phyloP scores from a whole-genome alignment of 1,284 basidiomycete genomes.

The Pholiota adiposa region DNA sequence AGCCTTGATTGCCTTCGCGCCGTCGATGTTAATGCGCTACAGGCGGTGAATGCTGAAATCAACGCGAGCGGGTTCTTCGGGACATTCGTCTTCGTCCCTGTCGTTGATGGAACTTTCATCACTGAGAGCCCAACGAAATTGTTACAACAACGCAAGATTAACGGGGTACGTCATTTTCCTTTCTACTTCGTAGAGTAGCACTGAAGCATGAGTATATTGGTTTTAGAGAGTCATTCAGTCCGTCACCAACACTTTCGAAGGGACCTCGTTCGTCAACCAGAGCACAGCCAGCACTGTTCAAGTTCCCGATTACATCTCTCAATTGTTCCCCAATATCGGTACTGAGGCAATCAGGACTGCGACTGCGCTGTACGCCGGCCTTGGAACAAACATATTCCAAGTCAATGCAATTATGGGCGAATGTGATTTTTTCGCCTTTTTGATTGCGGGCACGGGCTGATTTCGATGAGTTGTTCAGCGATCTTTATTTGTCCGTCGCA shows the following conservation, averaged over 20 bases:
- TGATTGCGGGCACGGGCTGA: conserved; percentile 30
- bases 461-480: conserved; percentile 20
- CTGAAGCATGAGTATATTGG: too few species aligned
- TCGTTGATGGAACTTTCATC: conserved; percentile 51
- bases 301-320: conserved; percentile 34
- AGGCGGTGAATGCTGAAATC: conserved; percentile 40
- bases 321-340: conserved; percentile 42
- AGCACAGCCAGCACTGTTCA: conserved; percentile 30
- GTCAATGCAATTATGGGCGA: conserved; percentile 45
- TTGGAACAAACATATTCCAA: conserved; percentile 37
- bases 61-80: conserved; percentile 41
- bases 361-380: conserved; percentile 31
- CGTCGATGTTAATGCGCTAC: conserved; percentile 32
- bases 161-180: conserved; percentile 36
- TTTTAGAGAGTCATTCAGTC: conserved; percentile 35
- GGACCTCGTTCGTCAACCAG: conserved; percentile 40
- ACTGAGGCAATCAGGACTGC: conserved; percentile 28
- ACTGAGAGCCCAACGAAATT: conserved; percentile 43
- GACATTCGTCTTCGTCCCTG: conserved; percentile 44
- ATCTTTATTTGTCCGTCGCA: conserved; percentile 42
- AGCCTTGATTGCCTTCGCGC: conserved; percentile 40
- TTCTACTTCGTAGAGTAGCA: too few species aligned
- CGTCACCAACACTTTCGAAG: conserved; percentile 46
- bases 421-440: conserved; percentile 37
- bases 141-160: conserved; percentile 37